Evolutionary conservation across 2,329 filamentous ascomycete species (phyloP), one percentile per base, ranked within the genome.

Genomic region (Fusarium decemcellulare): DNA sequence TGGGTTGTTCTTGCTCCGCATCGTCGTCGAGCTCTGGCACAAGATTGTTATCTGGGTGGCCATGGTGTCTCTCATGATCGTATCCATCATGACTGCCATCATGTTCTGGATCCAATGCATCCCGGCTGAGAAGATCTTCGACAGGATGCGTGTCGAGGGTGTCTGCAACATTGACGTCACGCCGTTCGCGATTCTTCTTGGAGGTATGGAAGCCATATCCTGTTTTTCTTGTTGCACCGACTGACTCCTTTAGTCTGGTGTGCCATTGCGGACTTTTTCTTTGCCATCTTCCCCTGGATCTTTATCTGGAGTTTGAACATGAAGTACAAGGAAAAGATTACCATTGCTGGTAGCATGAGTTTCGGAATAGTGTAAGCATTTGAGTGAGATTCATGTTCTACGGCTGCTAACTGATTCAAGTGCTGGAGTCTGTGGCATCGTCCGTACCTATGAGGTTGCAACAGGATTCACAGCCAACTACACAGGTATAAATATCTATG

Each of bases 291-390:
- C 12, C 82, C 82, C 0, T 84, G 82, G 81, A 72, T 81, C 6
- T 75, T 84, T 15, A 77, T 84, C 16, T 82, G 81, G 81, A 76
- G 77, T 2, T 62, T 84, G 9, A 79, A 80, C 39, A 84, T 84
- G 81, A 79, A 81, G 39, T 76, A 76, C 12, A 76, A 78, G 11
- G 82, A 84, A 37, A 84, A 83, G 70, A 74, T 83, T 7, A 77
- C 79, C 15, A 76, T 84, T 6, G 77, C 80, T 2, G 71, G 76
- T 12, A 79, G 81, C 43, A 78, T 84, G 71, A 83, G 81, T 51
- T 64, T 83, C 11, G 81, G 81, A 2, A 61, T 82, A 2, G 77
- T 83, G 81, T 79, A 40, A 61, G 68, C 73, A 73, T 8, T 5
- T n/a, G 6, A 11, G 23, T 5, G 11, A 3, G 34, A 4, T 8